phyloP scores from a whole-genome alignment of 2,329 filamentous ascomycete species.

The Pleoardoris graminearum region DNA sequence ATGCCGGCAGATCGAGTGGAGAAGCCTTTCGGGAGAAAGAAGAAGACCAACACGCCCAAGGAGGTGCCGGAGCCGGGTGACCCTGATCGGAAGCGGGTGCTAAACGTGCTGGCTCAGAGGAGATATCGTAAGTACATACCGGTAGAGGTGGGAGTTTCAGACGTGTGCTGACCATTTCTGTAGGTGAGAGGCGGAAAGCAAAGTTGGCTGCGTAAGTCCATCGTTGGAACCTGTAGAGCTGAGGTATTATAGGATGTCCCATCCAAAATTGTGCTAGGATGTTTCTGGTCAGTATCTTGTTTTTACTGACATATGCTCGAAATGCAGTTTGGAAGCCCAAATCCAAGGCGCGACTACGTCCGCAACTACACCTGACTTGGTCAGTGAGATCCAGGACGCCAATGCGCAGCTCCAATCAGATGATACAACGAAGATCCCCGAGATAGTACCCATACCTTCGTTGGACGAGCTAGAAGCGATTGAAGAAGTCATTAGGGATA shows the following conservation, averaged over 20 bases:
- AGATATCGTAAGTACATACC: constrained; percentile 30
- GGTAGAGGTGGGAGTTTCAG: not conserved
- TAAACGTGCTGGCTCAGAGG: constrained; percentile 38
- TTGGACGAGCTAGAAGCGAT: constrained; percentile 3
- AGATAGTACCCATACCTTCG: not conserved
- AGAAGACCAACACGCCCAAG: constrained; percentile 25
- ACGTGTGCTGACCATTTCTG: not conserved
- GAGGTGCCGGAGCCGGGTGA: constrained; percentile 28
- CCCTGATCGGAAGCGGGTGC: constrained; percentile 36
- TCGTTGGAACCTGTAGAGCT: too few relatives aligned
- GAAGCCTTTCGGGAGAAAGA: constrained; percentile 28
- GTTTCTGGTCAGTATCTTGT: too few relatives aligned
- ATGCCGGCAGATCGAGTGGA: not conserved
- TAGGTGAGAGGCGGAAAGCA: constrained; percentile 33
- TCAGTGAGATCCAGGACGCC: not conserved
- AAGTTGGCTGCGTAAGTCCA: constrained; percentile 24
- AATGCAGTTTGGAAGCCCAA: constrained; percentile 28
- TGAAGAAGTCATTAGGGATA: constrained; percentile 14
- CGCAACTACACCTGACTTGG: not conserved
- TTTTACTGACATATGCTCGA: not conserved
- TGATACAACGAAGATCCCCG: not conserved
- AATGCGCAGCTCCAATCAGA: not conserved
- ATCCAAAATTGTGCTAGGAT: too few relatives aligned
- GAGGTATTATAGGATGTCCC: not conserved
- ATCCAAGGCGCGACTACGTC: constrained; percentile 11